Evolutionary conservation across 2,329 filamentous ascomycete genomes (phyloP), one percentile per base, ranked within the genome.

Genomic region (Dichotomopilus funicola): DNA sequence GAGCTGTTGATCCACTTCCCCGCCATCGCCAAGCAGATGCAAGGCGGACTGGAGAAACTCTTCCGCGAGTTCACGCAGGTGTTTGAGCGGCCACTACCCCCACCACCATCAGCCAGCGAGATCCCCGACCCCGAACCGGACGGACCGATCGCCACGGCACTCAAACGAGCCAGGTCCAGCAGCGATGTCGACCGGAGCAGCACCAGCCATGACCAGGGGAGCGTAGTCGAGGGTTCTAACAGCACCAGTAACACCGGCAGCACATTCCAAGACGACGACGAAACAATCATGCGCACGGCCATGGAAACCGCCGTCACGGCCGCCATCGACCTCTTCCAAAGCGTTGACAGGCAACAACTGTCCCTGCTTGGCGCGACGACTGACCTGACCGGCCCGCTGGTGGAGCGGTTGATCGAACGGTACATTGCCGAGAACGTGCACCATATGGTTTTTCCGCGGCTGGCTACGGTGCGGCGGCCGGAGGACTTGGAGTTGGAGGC

Each of bases 1-100:
- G 94, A 97, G 61, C 78, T 99, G 11, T 78, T 99, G 43, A 88
- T 89, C 62, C 85, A 91, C 64, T 99, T 97, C 62, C 94, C 94
- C 1, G 88, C 95, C 82, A 97, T 99, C 64, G 91, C 91, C 31
- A 82, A 89, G 57, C 94, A 99, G 71, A 96, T 99, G 91, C 91
- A 96, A 64, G 82, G 87, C 1, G 94, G 94, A 0, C 73, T 99
- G 37, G 92, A 99, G 66, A 86, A 86, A 65, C 74, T 97, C 33
- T 96, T 97, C 67, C 85, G 87, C 58, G 91, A 97, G 64, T 97
- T 99, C 68, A 86, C 84, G 5, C 83, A 83, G 45, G 88, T 92
- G 53, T 86, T 96, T 62, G 89, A 95, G 61, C 91, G 88, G 65
- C 90, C 90, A 5, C 71, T 95, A 5, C 90, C 90, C 2, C 86